Evolutionary conservation across 345 rosid species (phyloP), one percentile per base, ranked within the genome.

Genomic region (Brassica juncea): DNA sequence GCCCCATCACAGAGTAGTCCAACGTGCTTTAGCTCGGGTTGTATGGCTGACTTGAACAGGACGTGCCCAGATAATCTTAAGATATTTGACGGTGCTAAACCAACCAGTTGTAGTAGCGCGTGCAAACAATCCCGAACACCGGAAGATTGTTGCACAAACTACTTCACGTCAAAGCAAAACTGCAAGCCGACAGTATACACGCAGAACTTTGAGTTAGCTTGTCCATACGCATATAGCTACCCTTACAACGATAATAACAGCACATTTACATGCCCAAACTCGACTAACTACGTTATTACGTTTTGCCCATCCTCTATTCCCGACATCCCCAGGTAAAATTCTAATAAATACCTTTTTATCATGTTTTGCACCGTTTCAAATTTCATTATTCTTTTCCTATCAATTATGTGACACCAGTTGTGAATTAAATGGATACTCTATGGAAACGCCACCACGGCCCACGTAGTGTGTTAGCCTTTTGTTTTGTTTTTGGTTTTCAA

Each of bases 131-230:
- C 9, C 8, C 2, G 14, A 9, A 52, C 75, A 4, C 21, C 11
- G 3, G 80, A 77, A 62, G 39, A 47, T n/a, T 77, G 75, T 10
- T 77, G 80, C 23, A 25, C 42, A 0, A 15, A 0, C 2, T 66
- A 70, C 65, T 77, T 62, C 42, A 49, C 34, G 42, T 77, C 80
- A 1, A 77, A 70, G 70, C 80, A 77, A 77, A 77, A 61, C 14
- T 77, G 80, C 10, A 70, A 77, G 75, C 70, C 80, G 28, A 70
- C 74, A 11, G 5, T 8, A 4, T 77, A 77, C 4, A 19, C 80
- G 6, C 28, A 15, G 55, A 70, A 70, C 80, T 70, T 77, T 4
- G 80, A 77, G 42, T 12, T 30, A 8, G 75, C 42, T 60, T 77
- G 80, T 7, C 70, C 80, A 34, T 16, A 49, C 8, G 75, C 80